Base-by-base conservation (phyloP, 1,284 basidiomycete species). In the Leccinum solheimii region DNA sequence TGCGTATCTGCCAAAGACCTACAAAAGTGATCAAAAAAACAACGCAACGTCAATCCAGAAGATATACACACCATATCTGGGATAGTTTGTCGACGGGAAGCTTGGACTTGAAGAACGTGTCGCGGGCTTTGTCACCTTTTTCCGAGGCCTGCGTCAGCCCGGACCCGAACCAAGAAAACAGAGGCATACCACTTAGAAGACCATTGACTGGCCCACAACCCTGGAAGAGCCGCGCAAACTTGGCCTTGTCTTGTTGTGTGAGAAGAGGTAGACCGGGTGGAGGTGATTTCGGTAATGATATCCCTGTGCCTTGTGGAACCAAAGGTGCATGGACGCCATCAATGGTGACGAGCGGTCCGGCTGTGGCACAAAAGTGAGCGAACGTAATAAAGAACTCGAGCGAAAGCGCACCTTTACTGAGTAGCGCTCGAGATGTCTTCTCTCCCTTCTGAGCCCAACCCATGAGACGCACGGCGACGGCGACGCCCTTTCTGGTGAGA, bases 1-100 rank as follows among this genome's bases (percentile, higher is more conserved):
- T 96, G 93, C 1, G 95, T 97, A 76, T 99, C 97, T 19, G 97
- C 93, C 38, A 99, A 85, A 67, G 86, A 91, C 95, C 94, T 96
- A 55, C 45, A 54, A 58, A 14, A 55, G 8, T 56, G 45, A 60
- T 64, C 62, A 63, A 58, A 58, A 58, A 62, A 63, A 34, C 4
- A 3, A 16, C 19, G 16, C 43, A 34, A 32, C 16, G 27, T 59
- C 32, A 60, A 62, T 16, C 53, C 11, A 2, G 3, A 55, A 32
- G 56, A 27, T 19, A 26, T 23, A 71, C 87, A 62, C 64, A 93
- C 97, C 97, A 99, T 77, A 99, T 97, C 74, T 94, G 91, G 45
- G 92, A 90, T 30, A 99, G 85, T 71, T 92, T 92, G 60, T 97
- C 95, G 67, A 92, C 90, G 3, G 90, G 83, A 45, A 99, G 83